Base-by-base conservation (phyloP, 345 rosid genomes). In the Ailanthus altissimus region DNA sequence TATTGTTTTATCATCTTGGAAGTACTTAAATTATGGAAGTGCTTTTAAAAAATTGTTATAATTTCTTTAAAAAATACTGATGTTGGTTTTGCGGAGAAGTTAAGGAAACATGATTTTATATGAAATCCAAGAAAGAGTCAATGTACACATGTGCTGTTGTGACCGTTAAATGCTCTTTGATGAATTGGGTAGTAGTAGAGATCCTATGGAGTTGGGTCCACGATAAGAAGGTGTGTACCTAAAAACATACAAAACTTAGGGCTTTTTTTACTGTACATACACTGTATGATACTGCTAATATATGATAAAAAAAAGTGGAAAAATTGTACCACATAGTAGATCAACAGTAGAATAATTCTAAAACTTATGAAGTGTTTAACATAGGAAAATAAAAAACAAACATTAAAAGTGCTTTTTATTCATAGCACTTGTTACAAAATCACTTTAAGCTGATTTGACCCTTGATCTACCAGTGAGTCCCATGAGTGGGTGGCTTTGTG, bases 11-110 rank as follows among this genome's bases (percentile, higher is more conserved):
- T 10, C 47, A 32, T 10, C 20, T 71, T 12, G 71, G 51, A 75
- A 64, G 53, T 40, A 25, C 60, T 59, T 72, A 18, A 26, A 15
- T 32, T 32, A 28, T 8, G 23, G 5, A 58, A 20, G 36, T 15
- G 8, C 21, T 43, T 43, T 25, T 25, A 43, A 16, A 32, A 10
- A 43, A 16, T n/a, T 46, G 32, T 42, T 72, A 43, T 45, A 43
- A 7, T 71, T 50, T 54, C 49, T 50, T 25, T 32, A 32, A 32
- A 32, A 32, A 40, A 57, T n/a, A n/a, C 53, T 72, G 76, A 5
- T 9, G 56, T 74, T 20, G 77, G n/a, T 49, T 74, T 46, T 32
- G 66, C 84, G 82, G 79, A 65, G 79, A 82, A 78, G 84, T 49
- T 75, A 70, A 82, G 82, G 81, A 36, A 78, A 56, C 81, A 75